Evolutionary conservation across 495 filamentous ascomycete species (phyloP).

Genomic region (Neurospora terricola): DNA sequence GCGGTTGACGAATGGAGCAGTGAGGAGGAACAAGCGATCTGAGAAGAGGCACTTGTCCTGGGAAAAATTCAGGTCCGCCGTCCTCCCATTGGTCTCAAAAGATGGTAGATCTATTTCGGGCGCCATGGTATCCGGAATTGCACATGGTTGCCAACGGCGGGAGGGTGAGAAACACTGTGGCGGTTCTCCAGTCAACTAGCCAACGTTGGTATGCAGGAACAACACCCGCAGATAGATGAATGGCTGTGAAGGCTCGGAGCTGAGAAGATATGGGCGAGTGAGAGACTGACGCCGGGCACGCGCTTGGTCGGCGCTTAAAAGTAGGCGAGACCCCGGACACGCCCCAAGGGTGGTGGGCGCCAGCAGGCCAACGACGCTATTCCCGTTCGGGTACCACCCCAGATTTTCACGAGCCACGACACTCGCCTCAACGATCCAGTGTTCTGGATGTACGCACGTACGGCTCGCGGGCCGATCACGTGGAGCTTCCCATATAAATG

Average conservation of each 20-base stretch:
- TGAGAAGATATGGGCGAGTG: neutral
- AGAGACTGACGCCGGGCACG: conserved; percentile 4
- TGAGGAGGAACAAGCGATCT: neutral
- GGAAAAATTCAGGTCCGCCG: neutral
- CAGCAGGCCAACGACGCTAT: neutral
- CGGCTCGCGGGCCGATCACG: neutral
- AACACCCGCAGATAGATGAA: conserved; percentile 5
- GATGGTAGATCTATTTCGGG: neutral
- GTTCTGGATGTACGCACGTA: neutral
- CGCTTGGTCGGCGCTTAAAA: conserved; percentile 24
- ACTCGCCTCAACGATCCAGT: neutral
- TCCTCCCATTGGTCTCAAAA: neutral
- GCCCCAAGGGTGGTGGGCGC: neutral
- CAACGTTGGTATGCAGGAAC: conserved; percentile 11
- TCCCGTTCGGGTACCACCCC: neutral
- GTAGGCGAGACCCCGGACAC: neutral
- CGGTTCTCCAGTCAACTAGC: neutral
- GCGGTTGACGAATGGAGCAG: neutral
- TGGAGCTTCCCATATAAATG: neutral
- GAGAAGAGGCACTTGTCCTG: neutral
- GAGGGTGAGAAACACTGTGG: conserved; percentile 6
- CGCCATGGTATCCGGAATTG: neutral
- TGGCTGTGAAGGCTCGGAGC: conserved; percentile 8
- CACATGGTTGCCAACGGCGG: neutral
- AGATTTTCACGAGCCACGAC: neutral